phyloP scores from a whole-genome alignment of 805 yeast genomes.

The Candida oleophila region DNA sequence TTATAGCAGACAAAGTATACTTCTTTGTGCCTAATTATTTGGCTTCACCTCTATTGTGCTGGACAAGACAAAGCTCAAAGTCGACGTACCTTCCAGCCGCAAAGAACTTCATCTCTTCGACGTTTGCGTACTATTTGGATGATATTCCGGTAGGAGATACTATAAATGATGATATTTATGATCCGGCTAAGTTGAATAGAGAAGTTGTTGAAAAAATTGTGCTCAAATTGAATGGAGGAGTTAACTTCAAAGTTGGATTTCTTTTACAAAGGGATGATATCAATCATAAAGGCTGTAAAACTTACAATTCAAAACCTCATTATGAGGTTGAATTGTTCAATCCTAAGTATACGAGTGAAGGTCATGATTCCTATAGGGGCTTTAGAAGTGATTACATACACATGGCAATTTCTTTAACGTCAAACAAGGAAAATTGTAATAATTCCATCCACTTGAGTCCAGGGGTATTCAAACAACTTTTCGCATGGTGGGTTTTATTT shows the following conservation, averaged over 20 bases:
- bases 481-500: constrained; percentile 84
- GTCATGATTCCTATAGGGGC: constrained; percentile 41
- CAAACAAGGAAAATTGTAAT: constrained; percentile 40
- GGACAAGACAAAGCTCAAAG: constrained; percentile 53
- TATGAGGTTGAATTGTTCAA: constrained; percentile 56
- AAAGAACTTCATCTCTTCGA: constrained; percentile 41
- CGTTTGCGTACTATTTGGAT: constrained; percentile 49
- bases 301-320: constrained; percentile 55
- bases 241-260: constrained; percentile 57
- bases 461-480: constrained; percentile 62
- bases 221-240: constrained; percentile 60
- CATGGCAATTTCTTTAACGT: constrained; percentile 40
- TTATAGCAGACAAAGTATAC: constrained; percentile 58
- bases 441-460: constrained; percentile 83
- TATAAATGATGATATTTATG: neutral
- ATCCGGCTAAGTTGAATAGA: constrained; percentile 5
- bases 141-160: constrained; percentile 11
- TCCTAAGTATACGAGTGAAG: constrained; percentile 45
- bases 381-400: constrained; percentile 40
- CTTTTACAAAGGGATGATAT: constrained; percentile 47
- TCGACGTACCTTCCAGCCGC: constrained; percentile 48
- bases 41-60: constrained; percentile 47
- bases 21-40: constrained; percentile 79
- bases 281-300: constrained; percentile 20
- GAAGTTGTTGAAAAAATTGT: constrained; percentile 49